Base-by-base conservation (phyloP, 139 green algal species). In the Spirogloea muscicola region DNA sequence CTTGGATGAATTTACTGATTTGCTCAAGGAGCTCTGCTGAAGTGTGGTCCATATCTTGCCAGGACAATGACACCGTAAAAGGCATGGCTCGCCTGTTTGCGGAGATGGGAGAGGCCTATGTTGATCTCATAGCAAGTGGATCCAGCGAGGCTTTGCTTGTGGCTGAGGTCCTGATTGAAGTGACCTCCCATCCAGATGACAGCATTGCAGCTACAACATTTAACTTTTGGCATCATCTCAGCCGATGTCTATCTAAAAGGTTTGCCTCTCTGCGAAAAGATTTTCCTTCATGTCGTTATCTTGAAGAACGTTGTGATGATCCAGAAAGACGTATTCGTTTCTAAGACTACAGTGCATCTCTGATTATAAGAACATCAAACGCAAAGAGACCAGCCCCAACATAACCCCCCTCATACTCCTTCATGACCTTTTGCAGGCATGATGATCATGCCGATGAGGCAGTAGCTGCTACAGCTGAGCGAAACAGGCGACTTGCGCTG, bases 1-100 rank as follows among this genome's bases (percentile, higher is more conserved):
- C n/a, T n/a, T n/a, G n/a, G n/a, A n/a, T n/a, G n/a, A n/a, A n/a
- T n/a, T n/a, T n/a, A n/a, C n/a, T n/a, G n/a, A n/a, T n/a, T n/a
- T n/a, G n/a, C n/a, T n/a, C n/a, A n/a, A n/a, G n/a, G n/a, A n/a
- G n/a, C n/a, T n/a, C n/a, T n/a, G n/a, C n/a, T n/a, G n/a, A n/a
- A n/a, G n/a, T n/a, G n/a, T n/a, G n/a, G n/a, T n/a, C n/a, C n/a
- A n/a, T 51, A 13, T 13, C 10, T 51, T 10, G 43, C 16, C 88
- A 96, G 57, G 86, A 94, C 67, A 82, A 90, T 49, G 91, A 97
- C 33, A 86, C 83, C 0, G 85, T 88, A 21, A 96, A 96, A 84
- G 92, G 80, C 74, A 92, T 97, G 83, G 92, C 91, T 1, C 83
- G 92, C 4, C 84, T 97, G 38, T 97, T 97, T 87, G 89, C 89